Conservation (phyloP, 73 alveolate species). For the Durusdinium trenchii region DNA sequence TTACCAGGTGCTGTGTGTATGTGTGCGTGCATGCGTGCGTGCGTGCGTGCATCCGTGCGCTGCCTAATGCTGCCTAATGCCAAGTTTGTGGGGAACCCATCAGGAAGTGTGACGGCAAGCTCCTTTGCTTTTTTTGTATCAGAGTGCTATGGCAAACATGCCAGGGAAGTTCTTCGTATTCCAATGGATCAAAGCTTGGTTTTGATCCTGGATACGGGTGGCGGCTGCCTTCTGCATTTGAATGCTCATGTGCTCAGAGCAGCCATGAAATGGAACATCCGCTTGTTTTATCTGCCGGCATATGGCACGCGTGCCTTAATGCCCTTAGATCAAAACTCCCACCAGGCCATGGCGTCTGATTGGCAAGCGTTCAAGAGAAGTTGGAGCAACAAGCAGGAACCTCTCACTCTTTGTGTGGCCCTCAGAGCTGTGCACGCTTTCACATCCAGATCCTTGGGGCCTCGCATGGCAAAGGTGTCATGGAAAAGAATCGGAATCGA, state of each 20-base stretch:
- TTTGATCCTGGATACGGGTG: slow-evolving; percentile 17
- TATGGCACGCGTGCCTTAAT: not conserved
- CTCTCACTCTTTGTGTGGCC: not conserved
- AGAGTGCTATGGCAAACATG: too few species aligned
- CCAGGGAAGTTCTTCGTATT: too few species aligned
- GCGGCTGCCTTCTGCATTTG: not conserved
- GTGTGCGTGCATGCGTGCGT: too few species aligned
- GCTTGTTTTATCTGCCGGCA: not conserved
- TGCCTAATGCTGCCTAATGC: too few species aligned
- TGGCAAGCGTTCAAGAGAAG: not conserved
- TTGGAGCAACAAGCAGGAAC: not conserved
- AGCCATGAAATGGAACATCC: not conserved
- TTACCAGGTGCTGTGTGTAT: too few species aligned
- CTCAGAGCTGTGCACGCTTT: not conserved
- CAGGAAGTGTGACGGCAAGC: too few species aligned
- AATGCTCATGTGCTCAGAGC: not conserved
- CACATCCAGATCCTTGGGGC: not conserved
- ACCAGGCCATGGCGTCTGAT: not conserved
- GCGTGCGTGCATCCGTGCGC: too few species aligned
- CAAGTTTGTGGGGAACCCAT: too few species aligned
- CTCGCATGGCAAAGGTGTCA: not conserved
- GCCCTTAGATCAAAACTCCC: not conserved
- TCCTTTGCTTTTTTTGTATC: too few species aligned
- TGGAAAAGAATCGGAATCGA: not conserved
- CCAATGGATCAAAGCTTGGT: too few species aligned